A percentile compares a stretch with the other conserved stretches of the same genome.
phyloP scores from a whole-genome alignment of 257 asterid genomes.

The Primulina tabacum region DNA sequence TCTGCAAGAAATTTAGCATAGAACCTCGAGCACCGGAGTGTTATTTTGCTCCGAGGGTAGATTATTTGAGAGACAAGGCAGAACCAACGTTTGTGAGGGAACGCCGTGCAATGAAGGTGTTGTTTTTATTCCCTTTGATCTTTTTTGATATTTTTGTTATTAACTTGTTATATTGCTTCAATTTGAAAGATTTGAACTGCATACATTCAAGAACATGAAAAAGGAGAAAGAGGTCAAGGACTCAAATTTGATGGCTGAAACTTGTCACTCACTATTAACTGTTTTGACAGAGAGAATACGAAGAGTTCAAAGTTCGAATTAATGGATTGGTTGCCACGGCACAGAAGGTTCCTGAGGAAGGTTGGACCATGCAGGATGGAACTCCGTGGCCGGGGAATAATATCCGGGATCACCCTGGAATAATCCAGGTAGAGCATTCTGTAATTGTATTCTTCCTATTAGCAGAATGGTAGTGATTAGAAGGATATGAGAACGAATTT shows the following conservation, averaged over 20 bases:
- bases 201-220: background rate
- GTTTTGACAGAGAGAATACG: conserved; percentile 71
- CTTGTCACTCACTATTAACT: conserved; percentile 16
- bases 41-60: conserved; percentile 80
- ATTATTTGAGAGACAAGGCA: conserved; percentile 74
- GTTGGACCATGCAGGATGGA: conserved; percentile 95
- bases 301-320: conserved; percentile 76
- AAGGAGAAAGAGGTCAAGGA: background rate
- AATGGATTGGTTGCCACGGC: conserved; percentile 81
- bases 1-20: conserved; percentile 69
- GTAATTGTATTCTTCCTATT: background rate
- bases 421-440: conserved; percentile 67
- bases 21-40: conserved; percentile 96
- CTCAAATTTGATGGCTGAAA: conserved; percentile 12
- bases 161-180: conserved; percentile 1
- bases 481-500: background rate
- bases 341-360: conserved; percentile 86
- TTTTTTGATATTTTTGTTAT: background rate
- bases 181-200: background rate
- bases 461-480: background rate
- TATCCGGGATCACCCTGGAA: conserved; percentile 88
- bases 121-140: background rate
- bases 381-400: conserved; percentile 92
- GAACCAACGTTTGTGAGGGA: conserved; percentile 80
- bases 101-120: conserved; percentile 94